These are phyloP conservation scores for Trypanosoma rangeli DNA, from an alignment of 208 protist genomes.

Conservation along the genomic window DNA sequence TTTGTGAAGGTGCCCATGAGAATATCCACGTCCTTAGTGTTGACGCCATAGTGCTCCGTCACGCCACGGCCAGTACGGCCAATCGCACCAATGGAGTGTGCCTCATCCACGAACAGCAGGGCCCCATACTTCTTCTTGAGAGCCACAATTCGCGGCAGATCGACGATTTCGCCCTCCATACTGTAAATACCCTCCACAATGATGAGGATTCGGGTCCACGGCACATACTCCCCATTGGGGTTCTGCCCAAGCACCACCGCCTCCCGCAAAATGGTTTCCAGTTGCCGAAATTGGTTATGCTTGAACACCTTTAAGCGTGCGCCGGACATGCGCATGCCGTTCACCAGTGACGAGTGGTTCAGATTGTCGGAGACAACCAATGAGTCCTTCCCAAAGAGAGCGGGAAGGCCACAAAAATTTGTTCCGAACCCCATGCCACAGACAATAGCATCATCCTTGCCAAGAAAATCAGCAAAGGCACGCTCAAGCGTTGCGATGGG, in stretches of 20 bases:
- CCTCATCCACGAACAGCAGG: conserved; percentile 98
- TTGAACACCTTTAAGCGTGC: conserved; percentile 92
- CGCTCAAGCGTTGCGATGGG: conserved; percentile 83
- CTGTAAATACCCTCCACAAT: conserved; percentile 98
- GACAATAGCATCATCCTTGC: conserved; percentile 95
- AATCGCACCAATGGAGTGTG: conserved; percentile 98
- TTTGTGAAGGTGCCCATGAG: conserved; percentile 98
- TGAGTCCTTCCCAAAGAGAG: conserved; percentile 95
- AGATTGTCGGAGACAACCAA: conserved; percentile 94
- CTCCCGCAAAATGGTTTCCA: conserved; percentile 91
- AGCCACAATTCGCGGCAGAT: conserved; percentile 94
- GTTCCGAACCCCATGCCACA: conserved; percentile 94
- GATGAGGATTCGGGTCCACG: conserved; percentile 90
- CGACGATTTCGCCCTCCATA: conserved; percentile 98
- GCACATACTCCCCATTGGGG: conserved; percentile 69
- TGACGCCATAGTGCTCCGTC: conserved; percentile 90
- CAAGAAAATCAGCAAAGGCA: conserved; percentile 90
- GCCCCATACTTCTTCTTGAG: conserved; percentile 96
- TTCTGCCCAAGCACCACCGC: conserved; percentile 90
- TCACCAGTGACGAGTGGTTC: conserved; percentile 98
- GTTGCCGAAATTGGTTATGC: conserved; percentile 93
- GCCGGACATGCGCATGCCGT: conserved; percentile 91
- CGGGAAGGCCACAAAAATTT: conserved; percentile 85
- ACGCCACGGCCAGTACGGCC: conserved; percentile 94
- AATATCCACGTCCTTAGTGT: conserved; percentile 91